phyloP scores from a whole-genome alignment of 345 rosid genomes.

The Hypericum androsaemum region DNA sequence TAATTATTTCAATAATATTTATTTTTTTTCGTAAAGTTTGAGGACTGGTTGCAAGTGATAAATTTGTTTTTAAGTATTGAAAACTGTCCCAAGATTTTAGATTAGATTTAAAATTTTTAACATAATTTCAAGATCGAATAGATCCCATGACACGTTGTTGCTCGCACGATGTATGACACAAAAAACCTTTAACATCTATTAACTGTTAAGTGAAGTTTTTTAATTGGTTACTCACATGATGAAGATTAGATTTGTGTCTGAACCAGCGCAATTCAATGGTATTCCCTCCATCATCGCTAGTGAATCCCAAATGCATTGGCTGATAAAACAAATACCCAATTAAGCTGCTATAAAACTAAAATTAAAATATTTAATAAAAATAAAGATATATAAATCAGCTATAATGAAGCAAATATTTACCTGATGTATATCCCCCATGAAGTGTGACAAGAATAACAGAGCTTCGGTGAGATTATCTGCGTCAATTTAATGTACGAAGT shows the following conservation, averaged over 20 bases:
- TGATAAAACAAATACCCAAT: slow-evolving; percentile 11
- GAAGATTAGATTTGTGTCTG: slow-evolving; percentile 81
- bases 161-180: no score
- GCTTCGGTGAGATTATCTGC: slow-evolving; percentile 95
- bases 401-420: slow-evolving; percentile 17
- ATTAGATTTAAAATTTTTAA: no score
- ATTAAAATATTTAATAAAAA: neutral
- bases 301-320: slow-evolving; percentile 91
- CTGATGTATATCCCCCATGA: slow-evolving; percentile 95
- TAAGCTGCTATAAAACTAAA: no score
- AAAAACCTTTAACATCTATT: no score
- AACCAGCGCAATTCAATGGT: slow-evolving; percentile 77
- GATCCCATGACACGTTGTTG: no score
- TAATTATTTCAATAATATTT: no score
- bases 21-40: no score
- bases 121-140: no score
- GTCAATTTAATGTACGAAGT: neutral
- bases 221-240: slow-evolving; percentile 44
- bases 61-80: no score
- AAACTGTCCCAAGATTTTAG: no score
- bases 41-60: no score
- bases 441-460: slow-evolving; percentile 76
- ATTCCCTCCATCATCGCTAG: slow-evolving; percentile 82
- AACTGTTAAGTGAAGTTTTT: neutral
- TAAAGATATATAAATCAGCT: neutral